phyloP scores from a whole-genome alignment of 1,139 yeast genomes.

The Candida sanyaensis region DNA sequence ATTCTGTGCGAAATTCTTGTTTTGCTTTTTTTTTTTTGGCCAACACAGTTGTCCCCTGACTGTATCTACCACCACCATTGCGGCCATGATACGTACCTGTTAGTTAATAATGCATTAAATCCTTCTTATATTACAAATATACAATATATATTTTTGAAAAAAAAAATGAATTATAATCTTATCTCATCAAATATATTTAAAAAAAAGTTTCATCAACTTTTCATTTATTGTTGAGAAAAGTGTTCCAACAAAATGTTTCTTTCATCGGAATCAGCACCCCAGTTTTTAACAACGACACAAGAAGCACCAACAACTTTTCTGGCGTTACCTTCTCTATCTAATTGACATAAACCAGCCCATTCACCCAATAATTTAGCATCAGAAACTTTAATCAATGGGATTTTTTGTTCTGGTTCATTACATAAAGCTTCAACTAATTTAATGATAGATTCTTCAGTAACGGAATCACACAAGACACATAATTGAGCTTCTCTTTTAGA shows the following conservation, averaged over 20 bases:
- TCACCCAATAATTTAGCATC: slow-evolving; percentile 99
- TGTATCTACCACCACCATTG: too few species aligned
- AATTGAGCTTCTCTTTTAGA: slow-evolving; percentile 97
- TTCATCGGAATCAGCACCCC: slow-evolving; percentile 99
- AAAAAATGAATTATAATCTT: not conserved
- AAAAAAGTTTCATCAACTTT: too few species aligned
- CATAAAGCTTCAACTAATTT: slow-evolving; percentile 99
- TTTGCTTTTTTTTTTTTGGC: too few species aligned
- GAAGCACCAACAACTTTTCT: slow-evolving; percentile 99
- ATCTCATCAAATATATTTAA: too few species aligned
- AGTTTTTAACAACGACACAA: slow-evolving; percentile 98
- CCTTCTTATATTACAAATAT: not conserved
- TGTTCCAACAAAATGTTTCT: slow-evolving; percentile 96
- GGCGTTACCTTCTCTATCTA: slow-evolving; percentile 99
- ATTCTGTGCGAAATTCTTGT: too few species aligned
- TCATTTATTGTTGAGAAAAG: slow-evolving; percentile 81
- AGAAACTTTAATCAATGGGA: slow-evolving; percentile 98
- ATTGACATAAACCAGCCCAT: slow-evolving; percentile 99
- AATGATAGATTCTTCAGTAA: slow-evolving; percentile 95
- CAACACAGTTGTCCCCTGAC: too few species aligned
- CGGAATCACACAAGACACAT: slow-evolving; percentile 97
- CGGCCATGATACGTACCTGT: too few species aligned
- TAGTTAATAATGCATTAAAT: not conserved
- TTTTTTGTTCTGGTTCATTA: slow-evolving; percentile 95
- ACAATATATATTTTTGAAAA: not conserved